These are phyloP conservation scores for Calycina herbarum DNA, from an alignment of 2,329 filamentous ascomycete genomes.

Conservation along the genomic window DNA sequence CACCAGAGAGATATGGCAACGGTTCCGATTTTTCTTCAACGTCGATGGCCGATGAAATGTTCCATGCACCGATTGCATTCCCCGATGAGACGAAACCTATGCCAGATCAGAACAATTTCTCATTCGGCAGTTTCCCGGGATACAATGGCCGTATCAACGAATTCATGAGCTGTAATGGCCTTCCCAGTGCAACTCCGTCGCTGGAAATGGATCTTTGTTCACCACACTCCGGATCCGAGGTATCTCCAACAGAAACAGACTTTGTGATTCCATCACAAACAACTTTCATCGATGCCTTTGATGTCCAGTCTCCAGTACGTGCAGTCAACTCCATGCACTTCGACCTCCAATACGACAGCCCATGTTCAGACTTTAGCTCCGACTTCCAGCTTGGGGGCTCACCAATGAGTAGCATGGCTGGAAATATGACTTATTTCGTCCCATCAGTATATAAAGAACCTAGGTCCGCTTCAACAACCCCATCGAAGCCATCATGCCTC, in stretches of 20 bases:
- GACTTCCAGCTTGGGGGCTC: conserved; percentile 10
- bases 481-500: conserved; percentile 7
- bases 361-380: conserved; percentile 13
- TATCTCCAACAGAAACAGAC: conserved; percentile 21
- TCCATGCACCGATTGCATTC: conserved; percentile 21
- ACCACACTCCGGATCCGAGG: conserved; percentile 21
- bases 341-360: conserved; percentile 18
- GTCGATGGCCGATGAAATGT: conserved; percentile 21
- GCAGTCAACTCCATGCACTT: conserved; percentile 21
- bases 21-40: conserved; percentile 19
- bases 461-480: conserved; percentile 17
- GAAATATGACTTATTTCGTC: conserved; percentile 13
- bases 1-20: conserved; percentile 16
- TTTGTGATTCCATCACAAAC: conserved; percentile 34
- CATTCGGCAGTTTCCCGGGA: conserved; percentile 12
- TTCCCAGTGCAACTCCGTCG: conserved; percentile 22
- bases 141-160: conserved; percentile 9
- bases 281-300: conserved; percentile 28
- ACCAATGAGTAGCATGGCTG: conserved; percentile 2
- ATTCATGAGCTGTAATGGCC: conserved; percentile 8
- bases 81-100: conserved; percentile 12
- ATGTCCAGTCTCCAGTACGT: conserved; percentile 21
- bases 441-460: neutral
- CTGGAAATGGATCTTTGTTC: conserved; percentile 27
- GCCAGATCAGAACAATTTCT: conserved; percentile 16